Evolutionary conservation across 768 basidiomycete genomes (phyloP).

Genomic region (Lyophyllum semitale): DNA sequence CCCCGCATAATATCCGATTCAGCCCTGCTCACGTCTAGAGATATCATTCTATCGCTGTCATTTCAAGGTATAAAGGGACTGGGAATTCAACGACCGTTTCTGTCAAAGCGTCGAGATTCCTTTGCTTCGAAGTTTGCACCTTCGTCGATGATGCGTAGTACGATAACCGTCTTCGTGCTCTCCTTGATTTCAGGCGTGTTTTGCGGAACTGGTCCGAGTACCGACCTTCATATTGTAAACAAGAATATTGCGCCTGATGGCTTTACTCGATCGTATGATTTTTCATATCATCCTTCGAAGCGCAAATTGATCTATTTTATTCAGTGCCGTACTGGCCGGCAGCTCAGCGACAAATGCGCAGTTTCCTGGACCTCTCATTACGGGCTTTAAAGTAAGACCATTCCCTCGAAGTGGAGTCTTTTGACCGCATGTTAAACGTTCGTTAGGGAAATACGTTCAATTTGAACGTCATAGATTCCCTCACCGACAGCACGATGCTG

Average conservation of each 20-base stretch:
- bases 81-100: neutral
- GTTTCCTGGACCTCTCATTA: constrained; percentile 28
- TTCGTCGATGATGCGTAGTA: neutral
- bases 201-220: constrained; percentile 27
- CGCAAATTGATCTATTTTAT: neutral
- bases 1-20: neutral
- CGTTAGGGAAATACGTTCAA: constrained; percentile 34
- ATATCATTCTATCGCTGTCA: neutral
- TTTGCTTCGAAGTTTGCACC: neutral
- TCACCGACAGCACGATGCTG: constrained; percentile 38
- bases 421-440: neutral
- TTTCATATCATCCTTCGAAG: no score
- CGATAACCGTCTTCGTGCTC: neutral
- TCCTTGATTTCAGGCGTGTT: neutral
- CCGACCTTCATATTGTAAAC: constrained; percentile 41
- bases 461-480: constrained; percentile 47
- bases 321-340: constrained; percentile 27
- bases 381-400: constrained; percentile 21
- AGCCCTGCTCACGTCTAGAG: neutral
- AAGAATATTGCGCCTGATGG: constrained; percentile 47
- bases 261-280: constrained; percentile 32
- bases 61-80: neutral
- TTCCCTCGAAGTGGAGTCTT: neutral
- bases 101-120: no score
- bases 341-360: constrained; percentile 10